Conservation (phyloP, 2,329 filamentous ascomycete genomes). For the Xylariaceae sp. region DNA sequence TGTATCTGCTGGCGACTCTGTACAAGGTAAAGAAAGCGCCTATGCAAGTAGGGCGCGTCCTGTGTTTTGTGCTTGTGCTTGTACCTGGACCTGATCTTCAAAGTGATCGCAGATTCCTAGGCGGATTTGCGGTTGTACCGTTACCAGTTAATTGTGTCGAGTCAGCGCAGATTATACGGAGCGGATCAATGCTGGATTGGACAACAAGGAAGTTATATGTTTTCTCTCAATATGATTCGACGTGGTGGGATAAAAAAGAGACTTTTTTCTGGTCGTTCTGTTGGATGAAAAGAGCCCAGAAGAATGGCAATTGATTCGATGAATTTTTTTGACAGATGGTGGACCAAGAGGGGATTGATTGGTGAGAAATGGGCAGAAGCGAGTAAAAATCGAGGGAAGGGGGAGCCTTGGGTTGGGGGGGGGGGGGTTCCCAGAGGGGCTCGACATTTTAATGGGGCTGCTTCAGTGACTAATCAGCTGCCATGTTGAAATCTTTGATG, state of each 20-base stretch:
- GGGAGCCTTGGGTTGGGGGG: conserved; percentile 18
- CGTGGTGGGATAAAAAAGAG: conserved; percentile 33
- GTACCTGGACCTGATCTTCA: conserved; percentile 18
- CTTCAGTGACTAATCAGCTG: conserved; percentile 40
- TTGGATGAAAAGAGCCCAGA: conserved; percentile 33
- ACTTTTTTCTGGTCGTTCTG: conserved; percentile 31
- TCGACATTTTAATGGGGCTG: conserved; percentile 39
- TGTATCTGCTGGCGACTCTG: not conserved
- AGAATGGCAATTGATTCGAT: conserved; percentile 40
- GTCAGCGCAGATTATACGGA: conserved; percentile 26
- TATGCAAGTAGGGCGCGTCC: conserved; percentile 18
- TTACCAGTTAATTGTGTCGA: not conserved
- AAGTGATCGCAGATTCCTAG: conserved; percentile 16
- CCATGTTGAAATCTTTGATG: conserved; percentile 25
- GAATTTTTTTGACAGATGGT: conserved; percentile 35
- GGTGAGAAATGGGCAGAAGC: conserved; percentile 40
- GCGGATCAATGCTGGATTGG: conserved; percentile 27
- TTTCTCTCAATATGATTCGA: conserved; percentile 25
- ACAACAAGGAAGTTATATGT: conserved; percentile 12
- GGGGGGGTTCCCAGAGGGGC: conserved; percentile 27
- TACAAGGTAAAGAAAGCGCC: conserved; percentile 6
- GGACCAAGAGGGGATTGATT: conserved; percentile 41
- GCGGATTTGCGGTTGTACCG: too few relatives aligned
- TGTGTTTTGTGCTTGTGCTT: conserved; percentile 19
- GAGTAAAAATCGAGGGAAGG: conserved; percentile 39